Evolutionary conservation across 148 eudicot genomes (phyloP), one percentile per base, ranked within the genome.

Genomic region (Rhododendron ferrugineum): DNA sequence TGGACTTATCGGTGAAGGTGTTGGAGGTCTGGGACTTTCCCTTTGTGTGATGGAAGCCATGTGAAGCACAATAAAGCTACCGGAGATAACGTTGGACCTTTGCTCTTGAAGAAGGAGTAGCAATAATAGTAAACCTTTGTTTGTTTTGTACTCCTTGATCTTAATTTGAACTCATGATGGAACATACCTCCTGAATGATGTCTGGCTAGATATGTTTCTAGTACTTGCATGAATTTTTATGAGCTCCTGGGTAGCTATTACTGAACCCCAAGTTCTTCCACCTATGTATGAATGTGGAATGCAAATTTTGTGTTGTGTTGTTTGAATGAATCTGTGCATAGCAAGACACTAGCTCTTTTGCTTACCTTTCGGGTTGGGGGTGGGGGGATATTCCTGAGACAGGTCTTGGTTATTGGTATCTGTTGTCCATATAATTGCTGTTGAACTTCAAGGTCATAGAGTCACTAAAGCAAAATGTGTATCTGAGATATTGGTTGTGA

Each of bases 31-130:
- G 94, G 91, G 70, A 95, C 96, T 3, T 95, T 94, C 79, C 98
- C 97, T 11, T 58, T 94, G 75, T 95, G 99, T 82, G 99, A 97
- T 87, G 99, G 99, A 42, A 87, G 91, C 86, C 99, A 97, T 89
- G 90, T 93, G 89, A 97, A 97, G 91, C 99, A 97, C 91, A 97
- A 97, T 88, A 97, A 97, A 89, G 98, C 93, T 49, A 97, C 97
- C 0, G 98, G 98, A 52, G 99, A 95, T 90, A 97, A 97, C 56
- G 98, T 97, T 82, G 99, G 99, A 23, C 99, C 98, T 83, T 87
- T 97, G 90, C 87, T 97, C n/a, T 86, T 97, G 89, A 97, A 97
- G 92, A 93, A 92, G 89, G 86, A 93, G 87, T 91, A 87, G 79
- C 64, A 56, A 36, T 56, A 11, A 13, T 15, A 13, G 56, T 52